Evolutionary conservation across 805 yeast genomes (phyloP).

Genomic region (Metschnikowia similis): DNA sequence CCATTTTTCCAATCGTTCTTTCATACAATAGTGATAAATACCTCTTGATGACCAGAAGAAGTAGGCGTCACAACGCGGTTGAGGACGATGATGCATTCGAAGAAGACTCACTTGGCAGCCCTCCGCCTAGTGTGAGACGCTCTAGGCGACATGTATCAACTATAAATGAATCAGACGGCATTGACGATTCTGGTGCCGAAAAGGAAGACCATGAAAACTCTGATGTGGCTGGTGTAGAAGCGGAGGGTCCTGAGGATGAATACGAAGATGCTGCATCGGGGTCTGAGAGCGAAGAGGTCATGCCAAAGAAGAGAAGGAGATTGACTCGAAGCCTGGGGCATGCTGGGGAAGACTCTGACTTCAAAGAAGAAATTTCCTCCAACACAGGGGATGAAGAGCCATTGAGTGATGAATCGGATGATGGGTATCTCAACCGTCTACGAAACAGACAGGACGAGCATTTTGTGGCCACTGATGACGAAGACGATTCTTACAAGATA

Average conservation of each 20-base stretch:
- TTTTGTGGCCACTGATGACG: constrained; percentile 38
- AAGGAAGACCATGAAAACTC: constrained; percentile 4
- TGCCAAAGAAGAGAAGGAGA: constrained; percentile 13
- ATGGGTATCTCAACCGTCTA: constrained; percentile 20
- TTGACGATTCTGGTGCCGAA: constrained; percentile 2
- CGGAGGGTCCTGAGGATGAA: background rate
- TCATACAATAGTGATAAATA: constrained; percentile 11
- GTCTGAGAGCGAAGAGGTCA: constrained; percentile 8
- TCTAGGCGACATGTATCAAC: constrained; percentile 12
- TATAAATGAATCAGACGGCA: constrained; percentile 13
- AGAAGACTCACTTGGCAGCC: background rate
- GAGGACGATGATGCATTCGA: constrained; percentile 9
- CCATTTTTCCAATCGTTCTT: constrained; percentile 14
- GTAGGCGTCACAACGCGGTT: constrained; percentile 9
- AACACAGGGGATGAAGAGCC: constrained; percentile 9
- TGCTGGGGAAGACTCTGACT: constrained; percentile 19
- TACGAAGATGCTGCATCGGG: constrained; percentile 12
- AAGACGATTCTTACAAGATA: constrained; percentile 22
- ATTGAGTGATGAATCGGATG: constrained; percentile 12
- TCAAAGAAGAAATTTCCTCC: constrained; percentile 12
- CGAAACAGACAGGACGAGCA: constrained; percentile 21
- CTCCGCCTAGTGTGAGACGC: constrained; percentile 8
- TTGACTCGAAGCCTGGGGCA: constrained; percentile 4
- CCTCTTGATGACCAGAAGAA: constrained; percentile 15
- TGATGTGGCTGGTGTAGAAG: constrained; percentile 10